phyloP scores from a whole-genome alignment of 768 basidiomycete genomes.

The Lentinula edodes region DNA sequence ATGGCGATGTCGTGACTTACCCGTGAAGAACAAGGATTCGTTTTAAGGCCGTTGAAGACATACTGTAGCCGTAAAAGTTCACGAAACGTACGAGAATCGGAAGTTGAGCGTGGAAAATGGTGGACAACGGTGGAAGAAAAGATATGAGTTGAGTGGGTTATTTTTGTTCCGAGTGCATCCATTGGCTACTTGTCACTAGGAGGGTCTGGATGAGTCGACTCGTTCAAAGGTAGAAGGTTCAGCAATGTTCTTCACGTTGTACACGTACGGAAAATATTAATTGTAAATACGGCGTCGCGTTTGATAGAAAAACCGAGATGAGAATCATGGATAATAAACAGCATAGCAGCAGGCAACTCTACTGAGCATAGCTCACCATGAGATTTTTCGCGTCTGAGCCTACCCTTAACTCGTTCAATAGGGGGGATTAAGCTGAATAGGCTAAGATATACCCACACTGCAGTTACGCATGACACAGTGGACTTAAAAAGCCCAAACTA shows the following conservation, averaged over 20 bases:
- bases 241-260: too few species aligned
- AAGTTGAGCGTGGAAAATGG: neutral
- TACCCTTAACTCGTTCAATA: neutral
- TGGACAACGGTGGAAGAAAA: neutral
- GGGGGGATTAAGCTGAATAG: neutral
- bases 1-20: neutral
- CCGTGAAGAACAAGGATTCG: constrained; percentile 5
- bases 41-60: neutral
- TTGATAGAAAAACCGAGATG: too few species aligned
- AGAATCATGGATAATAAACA: too few species aligned
- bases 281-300: too few species aligned
- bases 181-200: neutral
- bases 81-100: neutral
- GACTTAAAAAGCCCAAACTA: neutral
- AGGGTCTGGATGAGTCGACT: neutral
- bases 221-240: neutral
- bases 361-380: too few species aligned
- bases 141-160: neutral
- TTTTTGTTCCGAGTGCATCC: neutral
- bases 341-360: too few species aligned
- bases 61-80: neutral
- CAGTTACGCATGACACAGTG: neutral
- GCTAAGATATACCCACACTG: neutral
- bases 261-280: too few species aligned
- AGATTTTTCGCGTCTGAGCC: neutral